Conservation (phyloP, 129 eudicot genomes). For the Flaveria linearis region DNA sequence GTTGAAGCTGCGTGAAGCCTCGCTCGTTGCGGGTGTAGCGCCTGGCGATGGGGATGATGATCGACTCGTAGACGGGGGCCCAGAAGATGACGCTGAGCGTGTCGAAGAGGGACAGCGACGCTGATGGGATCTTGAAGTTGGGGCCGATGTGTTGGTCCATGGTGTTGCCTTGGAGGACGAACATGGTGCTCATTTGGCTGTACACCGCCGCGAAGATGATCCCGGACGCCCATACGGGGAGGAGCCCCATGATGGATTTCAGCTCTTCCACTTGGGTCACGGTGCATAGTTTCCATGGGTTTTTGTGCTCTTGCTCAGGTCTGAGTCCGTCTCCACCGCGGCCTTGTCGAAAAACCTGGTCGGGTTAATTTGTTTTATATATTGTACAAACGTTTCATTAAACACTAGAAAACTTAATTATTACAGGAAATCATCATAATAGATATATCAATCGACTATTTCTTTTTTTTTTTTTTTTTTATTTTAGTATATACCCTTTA, state of each 20-base stretch:
- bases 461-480: no score
- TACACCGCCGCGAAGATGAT: constrained; percentile 69
- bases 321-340: constrained; percentile 59
- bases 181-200: constrained; percentile 94
- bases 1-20: constrained; percentile 81
- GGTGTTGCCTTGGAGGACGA: constrained; percentile 81
- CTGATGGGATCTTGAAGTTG: constrained; percentile 72
- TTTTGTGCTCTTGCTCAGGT: constrained; percentile 26
- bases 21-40: constrained; percentile 61
- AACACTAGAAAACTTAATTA: no score
- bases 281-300: constrained; percentile 80
- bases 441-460: no score
- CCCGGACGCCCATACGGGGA: constrained; percentile 85
- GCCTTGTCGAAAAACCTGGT: constrained; percentile 78
- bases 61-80: constrained; percentile 63
- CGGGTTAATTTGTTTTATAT: no score
- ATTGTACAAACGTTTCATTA: no score
- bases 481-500: no score
- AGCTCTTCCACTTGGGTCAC: constrained; percentile 93
- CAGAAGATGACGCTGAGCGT: constrained; percentile 85
- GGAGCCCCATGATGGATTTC: constrained; percentile 55
- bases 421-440: no score
- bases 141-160: constrained; percentile 84
- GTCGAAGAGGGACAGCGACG: constrained; percentile 74
- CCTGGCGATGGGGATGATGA: constrained; percentile 57